These are phyloP conservation scores for Penicillium brasilianum DNA, from an alignment of 2,329 filamentous ascomycete species.

Conservation along the genomic window DNA sequence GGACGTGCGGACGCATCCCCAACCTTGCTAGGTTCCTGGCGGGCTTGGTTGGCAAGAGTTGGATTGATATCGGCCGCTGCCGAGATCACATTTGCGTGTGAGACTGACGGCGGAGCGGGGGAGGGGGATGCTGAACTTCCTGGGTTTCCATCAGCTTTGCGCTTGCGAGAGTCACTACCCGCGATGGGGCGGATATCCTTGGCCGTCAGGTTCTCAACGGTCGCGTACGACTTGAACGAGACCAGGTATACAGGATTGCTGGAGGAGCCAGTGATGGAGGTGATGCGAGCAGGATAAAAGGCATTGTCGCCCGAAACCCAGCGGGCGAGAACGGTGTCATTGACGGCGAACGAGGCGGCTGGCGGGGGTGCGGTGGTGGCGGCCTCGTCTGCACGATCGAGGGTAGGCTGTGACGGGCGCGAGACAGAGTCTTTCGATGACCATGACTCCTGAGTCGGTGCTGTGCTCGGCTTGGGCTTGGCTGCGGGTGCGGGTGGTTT, in stretches of 20 bases:
- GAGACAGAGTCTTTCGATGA: slow-evolving; percentile 67
- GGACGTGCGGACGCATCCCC: slow-evolving; percentile 64
- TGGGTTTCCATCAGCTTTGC: slow-evolving; percentile 81
- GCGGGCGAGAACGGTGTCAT: slow-evolving; percentile 87
- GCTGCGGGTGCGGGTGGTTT: slow-evolving; percentile 59
- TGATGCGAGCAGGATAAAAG: slow-evolving; percentile 92
- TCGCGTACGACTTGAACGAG: slow-evolving; percentile 87
- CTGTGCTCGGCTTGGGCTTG: slow-evolving; percentile 52
- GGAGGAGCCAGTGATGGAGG: slow-evolving; percentile 90
- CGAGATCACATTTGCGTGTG: slow-evolving; percentile 63
- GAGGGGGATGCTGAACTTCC: slow-evolving; percentile 53
- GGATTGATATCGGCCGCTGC: slow-evolving; percentile 70
- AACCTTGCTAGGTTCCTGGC: slow-evolving; percentile 67
- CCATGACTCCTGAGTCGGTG: slow-evolving; percentile 71
- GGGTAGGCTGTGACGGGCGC: slow-evolving; percentile 39
- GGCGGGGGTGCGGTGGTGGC: slow-evolving; percentile 48
- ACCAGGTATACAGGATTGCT: slow-evolving; percentile 91
- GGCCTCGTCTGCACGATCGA: slow-evolving; percentile 51
- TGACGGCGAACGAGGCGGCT: slow-evolving; percentile 74
- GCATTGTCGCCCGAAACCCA: slow-evolving; percentile 87
- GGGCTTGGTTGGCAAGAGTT: slow-evolving; percentile 66
- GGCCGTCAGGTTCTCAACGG: slow-evolving; percentile 77
- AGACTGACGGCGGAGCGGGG: slow-evolving; percentile 42
- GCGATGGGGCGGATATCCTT: slow-evolving; percentile 82
- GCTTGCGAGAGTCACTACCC: slow-evolving; percentile 70